A percentile compares a stretch with the other conserved stretches of the same genome.
Conservation (phyloP, 176 grass and related monocot genomes). For the Urochloa ruziziensis region DNA sequence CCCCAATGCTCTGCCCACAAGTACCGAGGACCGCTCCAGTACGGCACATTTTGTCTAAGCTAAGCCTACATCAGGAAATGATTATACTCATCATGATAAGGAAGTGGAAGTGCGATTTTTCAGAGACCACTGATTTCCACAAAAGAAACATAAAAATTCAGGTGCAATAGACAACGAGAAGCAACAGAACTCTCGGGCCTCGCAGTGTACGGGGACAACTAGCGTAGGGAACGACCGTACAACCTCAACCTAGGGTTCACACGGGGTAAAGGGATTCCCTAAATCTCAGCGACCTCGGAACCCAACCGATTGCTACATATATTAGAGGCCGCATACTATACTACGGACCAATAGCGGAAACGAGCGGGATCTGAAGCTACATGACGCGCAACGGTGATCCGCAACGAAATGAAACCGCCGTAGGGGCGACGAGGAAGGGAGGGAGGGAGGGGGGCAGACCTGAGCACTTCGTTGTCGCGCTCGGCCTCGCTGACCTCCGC, state of each 20-base stretch:
- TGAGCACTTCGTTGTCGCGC: constrained; percentile 86
- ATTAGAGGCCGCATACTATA: background rate
- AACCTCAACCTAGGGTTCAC: constrained; percentile 34
- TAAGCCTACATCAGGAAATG: background rate
- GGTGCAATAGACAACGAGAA: background rate
- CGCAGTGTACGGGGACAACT: background rate
- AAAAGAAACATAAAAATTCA: background rate
- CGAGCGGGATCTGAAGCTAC: constrained; percentile 32
- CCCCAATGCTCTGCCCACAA: background rate
- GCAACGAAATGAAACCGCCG: background rate
- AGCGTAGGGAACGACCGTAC: background rate
- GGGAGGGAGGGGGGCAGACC: constrained; percentile 14
- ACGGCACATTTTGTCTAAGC: background rate
- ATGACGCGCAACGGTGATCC: background rate
- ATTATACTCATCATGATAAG: background rate
- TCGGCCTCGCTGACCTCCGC: constrained; percentile 92
- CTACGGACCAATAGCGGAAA: background rate
- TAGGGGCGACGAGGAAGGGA: background rate
- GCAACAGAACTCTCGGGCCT: background rate
- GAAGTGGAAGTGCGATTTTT: background rate
- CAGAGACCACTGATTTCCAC: background rate
- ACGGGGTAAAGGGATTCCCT: background rate
- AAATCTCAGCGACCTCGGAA: background rate
- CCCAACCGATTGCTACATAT: background rate
- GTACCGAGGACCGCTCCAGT: background rate